phyloP scores from a whole-genome alignment of 2,329 filamentous ascomycete species.

The Daldinia sp. region DNA sequence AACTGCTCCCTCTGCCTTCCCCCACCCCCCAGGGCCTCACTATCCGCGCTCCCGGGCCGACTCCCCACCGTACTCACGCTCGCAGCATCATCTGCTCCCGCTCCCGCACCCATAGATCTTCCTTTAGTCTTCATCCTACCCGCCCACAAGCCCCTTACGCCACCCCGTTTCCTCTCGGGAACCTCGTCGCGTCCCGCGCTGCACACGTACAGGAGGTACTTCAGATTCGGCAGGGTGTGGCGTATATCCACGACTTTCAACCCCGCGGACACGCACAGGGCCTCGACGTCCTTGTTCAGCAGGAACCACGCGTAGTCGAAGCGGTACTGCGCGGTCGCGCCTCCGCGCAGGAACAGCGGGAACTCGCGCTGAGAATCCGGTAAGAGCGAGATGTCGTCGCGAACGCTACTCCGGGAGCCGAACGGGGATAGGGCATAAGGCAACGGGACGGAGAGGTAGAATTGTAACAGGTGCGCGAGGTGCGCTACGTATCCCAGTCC shows the following conservation, averaged over 20 bases:
- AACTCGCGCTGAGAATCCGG: constrained; percentile 72
- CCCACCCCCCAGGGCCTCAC: constrained; percentile 45
- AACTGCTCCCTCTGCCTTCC: constrained; percentile 58
- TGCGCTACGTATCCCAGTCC: constrained; percentile 85
- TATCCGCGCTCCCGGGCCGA: constrained; percentile 51
- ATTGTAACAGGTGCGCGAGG: constrained; percentile 79
- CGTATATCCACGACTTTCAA: constrained; percentile 88
- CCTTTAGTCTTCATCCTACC: constrained; percentile 56
- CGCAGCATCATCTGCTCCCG: constrained; percentile 53
- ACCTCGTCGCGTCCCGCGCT: constrained; percentile 79
- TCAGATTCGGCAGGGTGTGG: constrained; percentile 92
- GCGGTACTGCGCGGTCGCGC: constrained; percentile 80
- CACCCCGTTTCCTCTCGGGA: constrained; percentile 71
- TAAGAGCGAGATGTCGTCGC: constrained; percentile 69
- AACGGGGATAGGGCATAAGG: constrained; percentile 82
- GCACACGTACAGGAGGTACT: constrained; percentile 90
- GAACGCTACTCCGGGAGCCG: constrained; percentile 76
- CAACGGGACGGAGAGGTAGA: constrained; percentile 81
- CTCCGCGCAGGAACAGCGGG: constrained; percentile 77
- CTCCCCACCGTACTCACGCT: constrained; percentile 54
- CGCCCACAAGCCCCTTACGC: constrained; percentile 69
- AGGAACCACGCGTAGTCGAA: constrained; percentile 97
- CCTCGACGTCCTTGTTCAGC: constrained; percentile 95
- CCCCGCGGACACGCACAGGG: constrained; percentile 72
- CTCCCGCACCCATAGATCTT: constrained; percentile 43